Percentiles rank a stretch among this genome's conserved stretches.
phyloP scores from a whole-genome alignment of 768 basidiomycete species.

The Panus rudis region DNA sequence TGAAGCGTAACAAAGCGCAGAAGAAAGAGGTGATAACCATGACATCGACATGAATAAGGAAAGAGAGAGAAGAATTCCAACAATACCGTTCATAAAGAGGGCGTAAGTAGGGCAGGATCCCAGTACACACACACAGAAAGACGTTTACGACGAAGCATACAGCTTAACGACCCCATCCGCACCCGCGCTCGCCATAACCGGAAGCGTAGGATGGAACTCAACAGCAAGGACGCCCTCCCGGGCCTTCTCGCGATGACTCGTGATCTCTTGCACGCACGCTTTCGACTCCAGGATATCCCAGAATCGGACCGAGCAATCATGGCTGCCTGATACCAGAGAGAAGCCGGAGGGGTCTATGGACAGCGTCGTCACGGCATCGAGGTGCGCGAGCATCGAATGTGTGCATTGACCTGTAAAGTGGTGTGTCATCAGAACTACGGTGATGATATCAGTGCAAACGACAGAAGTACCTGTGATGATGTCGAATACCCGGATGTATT shows the following conservation, averaged over 20 bases:
- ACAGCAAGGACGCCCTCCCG: slow-evolving; percentile 88
- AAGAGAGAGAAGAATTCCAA: too few species aligned
- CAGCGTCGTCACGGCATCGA: slow-evolving; percentile 87
- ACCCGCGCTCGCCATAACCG: slow-evolving; percentile 90
- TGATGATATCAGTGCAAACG: neutral
- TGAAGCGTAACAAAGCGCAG: too few species aligned
- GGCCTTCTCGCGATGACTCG: slow-evolving; percentile 83
- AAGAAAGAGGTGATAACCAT: too few species aligned
- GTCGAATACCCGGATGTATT: slow-evolving; percentile 86
- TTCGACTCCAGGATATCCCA: slow-evolving; percentile 85
- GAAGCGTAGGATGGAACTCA: slow-evolving; percentile 74
- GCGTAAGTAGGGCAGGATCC: too few species aligned
- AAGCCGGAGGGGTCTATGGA: slow-evolving; percentile 85
- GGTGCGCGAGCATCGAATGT: slow-evolving; percentile 84
- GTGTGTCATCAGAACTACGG: neutral
- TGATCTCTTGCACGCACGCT: slow-evolving; percentile 83
- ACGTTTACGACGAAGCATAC: slow-evolving; percentile 82
- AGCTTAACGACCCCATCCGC: slow-evolving; percentile 92
- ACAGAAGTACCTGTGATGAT: slow-evolving; percentile 59
- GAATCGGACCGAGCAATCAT: slow-evolving; percentile 91
- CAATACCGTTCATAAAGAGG: too few species aligned
- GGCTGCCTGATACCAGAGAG: slow-evolving; percentile 81
- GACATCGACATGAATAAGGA: too few species aligned
- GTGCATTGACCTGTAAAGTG: slow-evolving; percentile 65
- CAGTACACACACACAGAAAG: too few species aligned